Evolutionary conservation across 2,329 filamentous ascomycete genomes (phyloP), one percentile per base, ranked within the genome.

Genomic region (Fusarium sp.): DNA sequence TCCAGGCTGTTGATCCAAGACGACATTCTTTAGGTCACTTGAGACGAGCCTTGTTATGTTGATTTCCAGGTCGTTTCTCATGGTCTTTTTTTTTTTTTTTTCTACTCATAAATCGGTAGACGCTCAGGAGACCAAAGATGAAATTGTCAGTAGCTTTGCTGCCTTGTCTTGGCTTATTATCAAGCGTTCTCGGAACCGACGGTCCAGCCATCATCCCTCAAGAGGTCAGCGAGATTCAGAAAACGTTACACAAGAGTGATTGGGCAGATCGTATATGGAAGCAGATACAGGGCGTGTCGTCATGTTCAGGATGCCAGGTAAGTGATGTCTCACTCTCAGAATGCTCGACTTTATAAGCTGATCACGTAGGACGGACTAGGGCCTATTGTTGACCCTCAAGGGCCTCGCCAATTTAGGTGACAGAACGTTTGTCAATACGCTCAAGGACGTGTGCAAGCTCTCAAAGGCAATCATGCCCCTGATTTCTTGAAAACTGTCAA

Each of bases 351-450:
- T 28, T 11, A 44, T 11, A 22, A 24, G 35, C 52, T 63, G 13
- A 62, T 34, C 25, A 42, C 8, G 22, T 32, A 13, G 10, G 34
- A 12, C n/a, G 10, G 34, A 32, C 11, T 38, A 76, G 73, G 62
- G 70, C 25, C 65, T 80, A 11, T 68, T 81, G n/a, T 40, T 64
- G 35, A 64, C 64, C 19, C 75, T 84, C 22, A 81, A 83, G 61
- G 75, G 75, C 2, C 67, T 82, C 24, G 77, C 81, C 8, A 66
- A 67, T 19, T 61, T 81, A 3, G 80, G 82, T 4, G 78, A 83
- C 34, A 55, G 69, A 11, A 68, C 74, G 8, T 79, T 84, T 53
- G 71, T 79, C 28, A 67, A 58, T 13, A 67, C 71, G 4, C 41
- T 70, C 13, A 72, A 75, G 42, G 63, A 63, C 1, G 59, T 77